Percentiles rank a stretch among this genome's conserved stretches.
Evolutionary conservation across 108 stramenopile genomes (phyloP).

Genomic region (Cyclostephanos tholiformis): DNA sequence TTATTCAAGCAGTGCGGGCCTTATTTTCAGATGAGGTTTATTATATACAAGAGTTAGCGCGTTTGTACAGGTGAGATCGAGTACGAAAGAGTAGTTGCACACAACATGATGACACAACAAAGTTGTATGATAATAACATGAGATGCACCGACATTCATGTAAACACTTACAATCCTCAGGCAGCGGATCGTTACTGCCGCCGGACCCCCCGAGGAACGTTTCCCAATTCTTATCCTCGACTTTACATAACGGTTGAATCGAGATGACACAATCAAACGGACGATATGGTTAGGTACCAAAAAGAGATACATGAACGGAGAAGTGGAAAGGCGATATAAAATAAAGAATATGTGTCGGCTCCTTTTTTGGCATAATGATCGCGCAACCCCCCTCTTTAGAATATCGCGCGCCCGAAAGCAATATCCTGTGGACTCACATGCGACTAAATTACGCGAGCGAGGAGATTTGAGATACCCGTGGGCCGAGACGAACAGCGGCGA

Average conservation of each 20-base stretch:
- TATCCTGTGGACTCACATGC: not conserved
- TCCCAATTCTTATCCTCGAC: conserved; percentile 10
- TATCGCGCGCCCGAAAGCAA: not conserved
- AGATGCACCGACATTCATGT: too few relatives aligned
- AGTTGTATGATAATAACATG: too few relatives aligned
- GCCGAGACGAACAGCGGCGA: not conserved
- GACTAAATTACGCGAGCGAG: conserved; percentile 9
- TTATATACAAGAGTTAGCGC: too few relatives aligned
- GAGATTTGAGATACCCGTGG: not conserved
- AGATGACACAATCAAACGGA: too few relatives aligned
- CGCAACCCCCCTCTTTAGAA: too few relatives aligned
- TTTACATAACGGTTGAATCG: not conserved
- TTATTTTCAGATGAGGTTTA: conserved; percentile 21
- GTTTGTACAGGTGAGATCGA: too few relatives aligned
- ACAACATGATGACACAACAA: too few relatives aligned
- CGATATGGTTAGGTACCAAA: not conserved
- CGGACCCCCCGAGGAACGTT: conserved; percentile 1
- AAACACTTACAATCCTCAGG: conserved; percentile 27
- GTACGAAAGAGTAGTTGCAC: too few relatives aligned
- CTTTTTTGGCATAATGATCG: too few relatives aligned
- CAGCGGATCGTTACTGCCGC: conserved; percentile 10
- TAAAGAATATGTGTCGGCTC: too few relatives aligned
- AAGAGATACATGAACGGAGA: not conserved
- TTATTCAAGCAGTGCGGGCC: conserved; percentile 40
- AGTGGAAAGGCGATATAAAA: too few relatives aligned